Evolutionary conservation across 1,284 basidiomycete genomes (phyloP).

Genomic region (Tranzscheliella williamsii): DNA sequence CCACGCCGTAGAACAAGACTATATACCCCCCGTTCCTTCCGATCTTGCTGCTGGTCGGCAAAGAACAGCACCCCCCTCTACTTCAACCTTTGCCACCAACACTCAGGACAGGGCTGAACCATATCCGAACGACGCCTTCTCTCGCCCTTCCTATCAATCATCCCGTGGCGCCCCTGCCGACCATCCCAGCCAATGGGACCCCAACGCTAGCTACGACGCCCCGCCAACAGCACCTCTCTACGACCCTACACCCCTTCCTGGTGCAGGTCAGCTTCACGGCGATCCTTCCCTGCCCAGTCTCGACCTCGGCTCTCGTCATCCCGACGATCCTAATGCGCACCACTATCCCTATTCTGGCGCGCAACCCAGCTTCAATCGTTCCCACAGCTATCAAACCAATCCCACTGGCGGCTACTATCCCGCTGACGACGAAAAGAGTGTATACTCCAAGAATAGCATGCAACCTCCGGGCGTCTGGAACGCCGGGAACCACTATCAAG

Average conservation of each 20-base stretch:
- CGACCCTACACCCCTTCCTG: conserved; percentile 13
- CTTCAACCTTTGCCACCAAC: too few species aligned
- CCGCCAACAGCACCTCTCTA: conserved; percentile 15
- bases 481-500: conserved; percentile 7
- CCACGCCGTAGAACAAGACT: too few species aligned
- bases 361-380: conserved; percentile 17
- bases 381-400: conserved; percentile 14
- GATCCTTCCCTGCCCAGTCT: conserved; percentile 18
- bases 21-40: too few species aligned
- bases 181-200: conserved; percentile 25
- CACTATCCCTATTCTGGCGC: conserved; percentile 26
- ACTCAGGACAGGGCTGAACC: too few species aligned
- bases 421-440: conserved; percentile 33
- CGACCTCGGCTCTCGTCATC: conserved; percentile 17
- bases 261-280: conserved; percentile 6
- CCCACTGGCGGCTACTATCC: conserved; percentile 9
- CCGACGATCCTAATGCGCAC: conserved; percentile 11
- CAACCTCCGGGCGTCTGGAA: conserved; percentile 12
- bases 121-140: too few species aligned
- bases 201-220: conserved; percentile 26
- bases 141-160: too few species aligned
- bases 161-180: too few species aligned
- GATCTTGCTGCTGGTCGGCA: too few species aligned
- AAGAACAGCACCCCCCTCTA: too few species aligned
- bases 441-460: conserved; percentile 29